Base-by-base conservation (phyloP, 805 yeast species). In the Suhomyces faveliae region DNA sequence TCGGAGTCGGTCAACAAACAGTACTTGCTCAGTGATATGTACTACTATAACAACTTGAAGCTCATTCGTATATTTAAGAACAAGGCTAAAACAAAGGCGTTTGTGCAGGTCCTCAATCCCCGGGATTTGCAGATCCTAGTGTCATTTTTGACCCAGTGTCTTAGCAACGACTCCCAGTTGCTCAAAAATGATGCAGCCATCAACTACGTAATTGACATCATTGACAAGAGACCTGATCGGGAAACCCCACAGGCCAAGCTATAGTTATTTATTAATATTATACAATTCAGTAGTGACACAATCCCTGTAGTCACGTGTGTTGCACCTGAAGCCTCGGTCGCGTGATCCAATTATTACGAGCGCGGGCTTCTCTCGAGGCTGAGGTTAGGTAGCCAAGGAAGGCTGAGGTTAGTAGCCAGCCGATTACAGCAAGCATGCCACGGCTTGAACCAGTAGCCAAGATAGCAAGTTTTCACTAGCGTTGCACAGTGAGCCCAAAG, bases 1-100 rank as follows among this genome's bases (percentile, higher is more conserved):
- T 53, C 55, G 22, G 77, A 73, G 54, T 59, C 71, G 6, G 62
- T 63, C 48, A 72, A 73, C 53, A 73, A 72, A 56, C 77, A 72
- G 52, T 72, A 73, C 53, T 60, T 73, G 43, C 57, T 73, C 27
- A 65, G 71, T 40, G 66, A 69, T 45, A 59, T 73, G 47, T 72
- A 67, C 47, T 72, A 70, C 50, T 57, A 71, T 49, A 58, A 68
- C 51, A 63, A 71, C 50, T 58, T 72, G 47, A 55, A 54, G 39
- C 57, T 71, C 47, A 60, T 73, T 19, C 58, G 57, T 44, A 70
- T 73, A 22, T 64, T 67, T 55, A 72, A 72, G 55, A 72, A 73
- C 55, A 70, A 71, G 57, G 58, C 73, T 7, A 70, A 67, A 51
- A 71, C 75, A 5, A 60, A 62, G 45, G 76, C 77, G 6, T 71